Base-by-base conservation (phyloP, 2,329 filamentous ascomycete genomes). In the Dactylellina cionopaga region DNA sequence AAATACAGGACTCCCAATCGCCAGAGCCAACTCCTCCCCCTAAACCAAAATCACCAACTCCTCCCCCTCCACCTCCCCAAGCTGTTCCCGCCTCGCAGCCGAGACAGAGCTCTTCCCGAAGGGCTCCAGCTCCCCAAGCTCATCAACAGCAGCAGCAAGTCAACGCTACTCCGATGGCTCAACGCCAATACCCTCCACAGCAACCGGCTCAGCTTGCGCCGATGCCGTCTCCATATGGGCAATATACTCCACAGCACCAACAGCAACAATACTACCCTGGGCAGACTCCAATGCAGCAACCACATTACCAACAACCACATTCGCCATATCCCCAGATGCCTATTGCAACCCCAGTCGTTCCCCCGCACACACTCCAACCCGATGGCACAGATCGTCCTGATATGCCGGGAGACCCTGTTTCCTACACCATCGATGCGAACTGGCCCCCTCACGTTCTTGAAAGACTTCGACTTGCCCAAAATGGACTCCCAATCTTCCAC, bases 21-120 rank as follows among this genome's bases (percentile, higher is more conserved):
- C 69, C 69, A 22, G 62, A 66, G 10, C 69, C 69, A 59, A 74
- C 62, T 54, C 69, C 69, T 37, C 69, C 69, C 3, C 69, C 69
- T 6, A 59, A 44, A 47, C 68, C 59, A 15, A 72, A 65, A 27
- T 51, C 56, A 2, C 68, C 68, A 33, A 72, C 68, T 7, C 68
- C 68, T 10, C 65, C 65, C 2, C 49, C 59, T 19, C 68, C 66
- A 3, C 66, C 68, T 24, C 52, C 49, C n/a, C 58, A 62, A 25
- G 37, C 68, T 1, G 33, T 46, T 13, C 56, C 58, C 4, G 24
- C 58, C 9, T 41, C 59, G 1, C 68, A 72, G 41, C 27, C 68
- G 3, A 33, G 68, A n/a, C 47, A 39, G 3, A 35, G 44, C 15
- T 41, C 59, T 9, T 24, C 41, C 25, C 33, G 68, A 59, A 51